phyloP scores from a whole-genome alignment of 441 rosid genomes.

The Bruguiera hainesii region DNA sequence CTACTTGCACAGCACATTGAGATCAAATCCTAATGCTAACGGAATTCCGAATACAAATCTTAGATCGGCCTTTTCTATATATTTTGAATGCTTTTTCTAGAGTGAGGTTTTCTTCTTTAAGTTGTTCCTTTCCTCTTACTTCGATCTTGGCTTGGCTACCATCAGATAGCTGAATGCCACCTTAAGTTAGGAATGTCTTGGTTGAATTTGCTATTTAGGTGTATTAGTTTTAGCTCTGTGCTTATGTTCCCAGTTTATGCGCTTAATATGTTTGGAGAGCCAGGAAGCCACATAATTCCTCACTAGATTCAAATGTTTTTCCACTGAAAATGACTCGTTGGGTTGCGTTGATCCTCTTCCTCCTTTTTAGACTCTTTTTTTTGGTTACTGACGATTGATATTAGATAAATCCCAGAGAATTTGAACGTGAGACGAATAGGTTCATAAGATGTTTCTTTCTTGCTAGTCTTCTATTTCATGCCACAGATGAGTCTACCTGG shows the following conservation, averaged over 20 bases:
- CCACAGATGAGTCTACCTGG: no score
- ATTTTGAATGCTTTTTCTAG: constrained; percentile 8
- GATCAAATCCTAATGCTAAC: constrained; percentile 31
- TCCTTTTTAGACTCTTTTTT: no score
- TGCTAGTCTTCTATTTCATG: no score
- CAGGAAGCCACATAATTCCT: neutral
- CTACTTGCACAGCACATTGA: constrained; percentile 22
- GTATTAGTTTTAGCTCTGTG: neutral
- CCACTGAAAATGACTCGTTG: no score
- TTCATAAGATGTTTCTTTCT: no score
- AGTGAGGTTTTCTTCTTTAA: constrained; percentile 15
- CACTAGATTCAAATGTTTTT: neutral
- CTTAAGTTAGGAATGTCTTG: constrained; percentile 10
- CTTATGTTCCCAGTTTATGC: neutral
- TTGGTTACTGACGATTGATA: no score
- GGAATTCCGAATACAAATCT: constrained; percentile 19
- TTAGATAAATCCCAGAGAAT: no score
- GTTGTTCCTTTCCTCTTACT: constrained; percentile 1
- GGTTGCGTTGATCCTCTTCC: no score
- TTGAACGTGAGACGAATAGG: no score
- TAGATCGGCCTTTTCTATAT: constrained; percentile 22
- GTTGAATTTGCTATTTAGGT: constrained; percentile 9
- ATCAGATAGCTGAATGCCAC: constrained; percentile 28
- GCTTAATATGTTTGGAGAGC: neutral
- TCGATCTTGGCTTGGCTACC: constrained; percentile 16